Evolutionary conservation across 2,329 filamentous ascomycete species (phyloP).

Genomic region (Hypoxylon sp.): DNA sequence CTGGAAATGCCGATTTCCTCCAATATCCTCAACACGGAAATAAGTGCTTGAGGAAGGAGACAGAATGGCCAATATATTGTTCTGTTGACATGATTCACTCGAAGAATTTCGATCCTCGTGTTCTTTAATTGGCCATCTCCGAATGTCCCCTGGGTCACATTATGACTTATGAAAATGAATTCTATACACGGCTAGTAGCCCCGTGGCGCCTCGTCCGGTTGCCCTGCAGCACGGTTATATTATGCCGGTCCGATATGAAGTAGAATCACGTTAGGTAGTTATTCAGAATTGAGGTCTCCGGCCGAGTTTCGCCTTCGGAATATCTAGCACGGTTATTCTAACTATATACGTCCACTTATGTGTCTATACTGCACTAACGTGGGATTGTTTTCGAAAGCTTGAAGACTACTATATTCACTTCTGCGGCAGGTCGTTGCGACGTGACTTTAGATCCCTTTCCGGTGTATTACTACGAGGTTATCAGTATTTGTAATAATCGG

Average conservation of each 20-base stretch:
- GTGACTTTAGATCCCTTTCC: slow-evolving; percentile 38
- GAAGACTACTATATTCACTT: slow-evolving; percentile 31
- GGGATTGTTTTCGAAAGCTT: slow-evolving; percentile 28
- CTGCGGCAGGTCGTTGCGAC: slow-evolving; percentile 41
- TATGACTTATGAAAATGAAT: slow-evolving; percentile 24
- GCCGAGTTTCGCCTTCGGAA: slow-evolving; percentile 34
- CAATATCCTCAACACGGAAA: slow-evolving; percentile 15
- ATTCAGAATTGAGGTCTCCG: slow-evolving; percentile 21
- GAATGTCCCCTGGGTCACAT: slow-evolving; percentile 32
- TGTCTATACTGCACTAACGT: slow-evolving; percentile 25
- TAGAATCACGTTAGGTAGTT: slow-evolving; percentile 30
- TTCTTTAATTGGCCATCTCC: slow-evolving; percentile 30
- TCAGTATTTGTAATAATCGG: slow-evolving; percentile 43
- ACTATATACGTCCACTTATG: slow-evolving; percentile 16
- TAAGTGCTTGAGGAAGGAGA: slow-evolving; percentile 22
- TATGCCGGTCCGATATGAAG: slow-evolving; percentile 42
- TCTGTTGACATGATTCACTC: slow-evolving; percentile 10
- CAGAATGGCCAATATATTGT: slow-evolving; percentile 25
- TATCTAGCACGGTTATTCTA: slow-evolving; percentile 26
- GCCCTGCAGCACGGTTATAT: slow-evolving; percentile 28
- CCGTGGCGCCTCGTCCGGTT: slow-evolving; percentile 37
- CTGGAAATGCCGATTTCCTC: slow-evolving; percentile 21
- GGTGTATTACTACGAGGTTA: slow-evolving; percentile 39
- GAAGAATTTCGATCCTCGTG: slow-evolving; percentile 12
- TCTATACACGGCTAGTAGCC: slow-evolving; percentile 20